phyloP scores from a whole-genome alignment of 768 basidiomycete genomes.

The Tylopilus cervinicoccineus region DNA sequence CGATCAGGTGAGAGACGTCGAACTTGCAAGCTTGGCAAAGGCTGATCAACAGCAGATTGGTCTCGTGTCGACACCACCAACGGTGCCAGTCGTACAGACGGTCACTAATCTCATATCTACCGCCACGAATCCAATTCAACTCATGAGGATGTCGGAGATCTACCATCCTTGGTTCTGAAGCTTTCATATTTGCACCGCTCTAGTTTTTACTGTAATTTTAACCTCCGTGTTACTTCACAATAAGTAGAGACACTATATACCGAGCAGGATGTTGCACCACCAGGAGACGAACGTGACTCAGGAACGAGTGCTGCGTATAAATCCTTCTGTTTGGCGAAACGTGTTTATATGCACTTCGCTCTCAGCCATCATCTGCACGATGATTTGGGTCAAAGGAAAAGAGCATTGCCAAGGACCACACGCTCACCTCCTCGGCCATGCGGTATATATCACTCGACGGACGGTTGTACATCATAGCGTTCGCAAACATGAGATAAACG shows the following conservation, averaged over 20 bases:
- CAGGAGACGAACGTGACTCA: conserved; percentile 6
- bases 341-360: conserved; percentile 63
- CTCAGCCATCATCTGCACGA: conserved; percentile 67
- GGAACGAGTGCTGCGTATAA: conserved; percentile 43
- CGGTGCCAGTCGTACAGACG: conserved; percentile 66
- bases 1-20: conserved; percentile 53
- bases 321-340: conserved; percentile 75
- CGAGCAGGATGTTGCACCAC: neutral
- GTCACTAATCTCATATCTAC: conserved; percentile 78
- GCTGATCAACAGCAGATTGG: conserved; percentile 19
- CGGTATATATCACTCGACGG: conserved; percentile 80
- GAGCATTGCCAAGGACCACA: neutral
- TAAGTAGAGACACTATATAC: neutral
- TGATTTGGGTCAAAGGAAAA: neutral
- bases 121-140: conserved; percentile 81
- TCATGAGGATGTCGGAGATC: conserved; percentile 82
- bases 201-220: neutral
- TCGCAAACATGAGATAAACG: conserved; percentile 90
- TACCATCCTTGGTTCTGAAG: conserved; percentile 82
- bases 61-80: conserved; percentile 21
- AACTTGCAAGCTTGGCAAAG: neutral
- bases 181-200: neutral
- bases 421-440: conserved; percentile 87
- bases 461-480: conserved; percentile 96
- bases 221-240: neutral